Evolutionary conservation across 495 filamentous ascomycete species (phyloP).

Genomic region (Penicillium herquei): DNA sequence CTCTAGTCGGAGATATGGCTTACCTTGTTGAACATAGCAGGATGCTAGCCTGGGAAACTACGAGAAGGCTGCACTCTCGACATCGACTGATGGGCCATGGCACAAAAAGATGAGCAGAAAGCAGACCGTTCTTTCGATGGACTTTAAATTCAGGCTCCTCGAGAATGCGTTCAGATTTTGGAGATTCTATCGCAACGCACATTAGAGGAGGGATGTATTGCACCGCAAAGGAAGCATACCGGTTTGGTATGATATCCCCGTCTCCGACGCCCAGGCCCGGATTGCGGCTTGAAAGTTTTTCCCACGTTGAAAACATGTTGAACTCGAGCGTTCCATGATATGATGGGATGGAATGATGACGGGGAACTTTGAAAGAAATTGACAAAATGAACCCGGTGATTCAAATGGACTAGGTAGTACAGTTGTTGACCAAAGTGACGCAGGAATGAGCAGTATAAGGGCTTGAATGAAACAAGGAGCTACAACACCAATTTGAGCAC

Average conservation of each 20-base stretch:
- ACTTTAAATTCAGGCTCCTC: conserved; percentile 3
- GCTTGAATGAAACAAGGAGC: neutral
- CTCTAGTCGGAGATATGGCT: neutral
- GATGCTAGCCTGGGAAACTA: conserved; percentile 9
- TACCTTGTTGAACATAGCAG: conserved; percentile 8
- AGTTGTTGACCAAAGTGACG: neutral
- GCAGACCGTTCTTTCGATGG: neutral
- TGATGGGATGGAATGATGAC: neutral
- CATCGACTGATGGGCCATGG: conserved; percentile 7
- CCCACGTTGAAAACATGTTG: no score
- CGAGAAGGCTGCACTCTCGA: conserved; percentile 3
- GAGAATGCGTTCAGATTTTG: neutral
- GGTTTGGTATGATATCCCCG: neutral
- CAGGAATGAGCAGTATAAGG: neutral
- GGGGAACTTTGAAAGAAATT: neutral
- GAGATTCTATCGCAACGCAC: neutral
- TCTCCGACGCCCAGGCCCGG: neutral
- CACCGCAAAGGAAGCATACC: conserved; percentile 4
- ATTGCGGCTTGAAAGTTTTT: neutral
- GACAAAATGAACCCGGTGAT: neutral
- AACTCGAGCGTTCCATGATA: no score
- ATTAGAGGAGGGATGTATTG: neutral
- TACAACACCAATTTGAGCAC: neutral
- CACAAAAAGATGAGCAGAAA: conserved; percentile 4
- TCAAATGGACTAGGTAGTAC: neutral